phyloP scores from a whole-genome alignment of 768 basidiomycete species.

The Auriscalpium microsporum region DNA sequence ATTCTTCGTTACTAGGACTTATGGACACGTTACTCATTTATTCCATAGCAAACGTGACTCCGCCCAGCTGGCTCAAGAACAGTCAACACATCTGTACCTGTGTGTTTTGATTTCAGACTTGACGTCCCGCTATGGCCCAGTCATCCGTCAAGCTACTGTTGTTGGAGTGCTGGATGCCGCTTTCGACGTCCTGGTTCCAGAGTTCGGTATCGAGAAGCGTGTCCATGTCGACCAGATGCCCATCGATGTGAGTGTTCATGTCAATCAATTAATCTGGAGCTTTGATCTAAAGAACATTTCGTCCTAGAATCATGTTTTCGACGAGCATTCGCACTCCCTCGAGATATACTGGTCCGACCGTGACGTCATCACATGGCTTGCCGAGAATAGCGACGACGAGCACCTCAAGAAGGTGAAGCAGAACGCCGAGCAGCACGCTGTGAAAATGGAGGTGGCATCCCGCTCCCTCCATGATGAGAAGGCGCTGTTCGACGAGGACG shows the following conservation, averaged over 20 bases:
- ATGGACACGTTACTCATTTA: background rate
- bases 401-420: conserved; percentile 92
- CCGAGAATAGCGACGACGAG: conserved; percentile 93
- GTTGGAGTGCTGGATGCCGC: conserved; percentile 95
- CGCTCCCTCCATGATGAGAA: conserved; percentile 81
- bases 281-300: no score
- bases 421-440: conserved; percentile 82
- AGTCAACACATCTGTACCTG: conserved; percentile 91
- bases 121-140: conserved; percentile 91
- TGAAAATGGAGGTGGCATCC: conserved; percentile 87
- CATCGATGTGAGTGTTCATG: conserved; percentile 60
- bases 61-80: conserved; percentile 87
- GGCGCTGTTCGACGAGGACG: conserved; percentile 84
- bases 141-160: conserved; percentile 90
- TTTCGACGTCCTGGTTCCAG: conserved; percentile 92
- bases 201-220: conserved; percentile 98
- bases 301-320: conserved; percentile 83
- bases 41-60: conserved; percentile 75
- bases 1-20: background rate
- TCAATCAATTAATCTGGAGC: background rate
- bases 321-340: conserved; percentile 87
- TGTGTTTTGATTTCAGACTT: conserved; percentile 92
- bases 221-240: conserved; percentile 99
- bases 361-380: conserved; percentile 92
- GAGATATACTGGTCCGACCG: conserved; percentile 94